Conservation (phyloP, 2,329 filamentous ascomycete species). For the Fonsecaea pedrosoi region DNA sequence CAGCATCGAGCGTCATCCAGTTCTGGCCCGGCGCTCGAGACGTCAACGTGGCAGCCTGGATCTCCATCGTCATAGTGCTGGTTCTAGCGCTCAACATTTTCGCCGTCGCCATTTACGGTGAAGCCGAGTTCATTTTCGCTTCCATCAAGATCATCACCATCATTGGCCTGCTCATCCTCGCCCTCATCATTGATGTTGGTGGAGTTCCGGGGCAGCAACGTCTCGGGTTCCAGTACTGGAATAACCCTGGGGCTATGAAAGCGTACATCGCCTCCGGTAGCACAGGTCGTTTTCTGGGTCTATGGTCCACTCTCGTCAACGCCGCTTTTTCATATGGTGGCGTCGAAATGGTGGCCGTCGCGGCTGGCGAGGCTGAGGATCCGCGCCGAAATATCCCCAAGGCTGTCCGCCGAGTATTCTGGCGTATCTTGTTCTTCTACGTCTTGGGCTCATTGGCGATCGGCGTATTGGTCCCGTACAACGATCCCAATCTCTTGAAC, state of each 20-base stretch:
- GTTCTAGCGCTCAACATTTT: slow-evolving; percentile 69
- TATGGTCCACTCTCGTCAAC: slow-evolving; percentile 56
- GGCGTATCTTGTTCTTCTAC: slow-evolving; percentile 76
- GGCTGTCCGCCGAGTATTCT: slow-evolving; percentile 54
- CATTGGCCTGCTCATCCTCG: slow-evolving; percentile 56
- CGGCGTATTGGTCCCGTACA: slow-evolving; percentile 77
- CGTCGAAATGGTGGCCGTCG: slow-evolving; percentile 58
- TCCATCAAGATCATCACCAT: slow-evolving; percentile 59
- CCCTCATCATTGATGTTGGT: slow-evolving; percentile 59
- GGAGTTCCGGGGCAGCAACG: slow-evolving; percentile 55
- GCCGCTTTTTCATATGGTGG: slow-evolving; percentile 60
- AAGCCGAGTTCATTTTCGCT: slow-evolving; percentile 58
- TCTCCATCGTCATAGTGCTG: slow-evolving; percentile 37
- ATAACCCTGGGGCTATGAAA: slow-evolving; percentile 47
- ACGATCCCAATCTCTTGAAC: slow-evolving; percentile 61
- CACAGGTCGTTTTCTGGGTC: slow-evolving; percentile 61
- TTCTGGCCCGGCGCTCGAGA: slow-evolving; percentile 59
- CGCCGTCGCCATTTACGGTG: slow-evolving; percentile 57
- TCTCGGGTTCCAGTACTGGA: slow-evolving; percentile 68
- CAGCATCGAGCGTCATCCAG: slow-evolving; percentile 68
- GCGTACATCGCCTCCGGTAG: slow-evolving; percentile 36
- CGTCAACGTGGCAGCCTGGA: slow-evolving; percentile 45
- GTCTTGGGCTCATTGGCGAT: slow-evolving; percentile 75
- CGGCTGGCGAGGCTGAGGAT: slow-evolving; percentile 57
- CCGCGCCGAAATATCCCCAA: slow-evolving; percentile 50